phyloP scores from a whole-genome alignment of 345 rosid genomes.

The Syzygium aromaticum region DNA sequence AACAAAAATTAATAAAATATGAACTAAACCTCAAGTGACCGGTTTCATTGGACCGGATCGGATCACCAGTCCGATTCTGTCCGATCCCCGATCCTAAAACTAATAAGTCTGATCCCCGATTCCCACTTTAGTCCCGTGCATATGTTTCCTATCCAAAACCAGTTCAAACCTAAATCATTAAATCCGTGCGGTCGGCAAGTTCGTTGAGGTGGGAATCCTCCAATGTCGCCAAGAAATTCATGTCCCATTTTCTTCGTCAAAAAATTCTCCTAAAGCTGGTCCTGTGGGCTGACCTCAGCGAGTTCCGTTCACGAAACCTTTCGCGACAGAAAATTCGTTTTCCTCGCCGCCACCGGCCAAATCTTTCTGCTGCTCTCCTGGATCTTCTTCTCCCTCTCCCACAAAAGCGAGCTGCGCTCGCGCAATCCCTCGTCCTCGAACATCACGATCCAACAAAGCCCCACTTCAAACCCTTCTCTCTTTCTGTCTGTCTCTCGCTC shows the following conservation, averaged over 20 bases:
- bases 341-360: not conserved
- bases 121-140: no score
- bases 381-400: not conserved
- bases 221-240: not conserved
- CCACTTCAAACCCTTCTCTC: not conserved
- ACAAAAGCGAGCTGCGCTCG: not conserved
- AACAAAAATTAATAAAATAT: no score
- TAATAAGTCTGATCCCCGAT: no score
- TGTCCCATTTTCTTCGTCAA: accelerated
- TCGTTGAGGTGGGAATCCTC: not conserved
- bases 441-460: not conserved
- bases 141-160: no score
- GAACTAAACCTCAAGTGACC: no score
- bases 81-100: no score
- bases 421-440: not conserved
- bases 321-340: not conserved
- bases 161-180: no score
- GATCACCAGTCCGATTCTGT: no score
- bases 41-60: no score
- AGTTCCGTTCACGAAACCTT: not conserved
- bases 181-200: not conserved
- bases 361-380: not conserved
- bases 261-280: not conserved
- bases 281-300: not conserved
- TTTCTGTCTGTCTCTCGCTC: not conserved